phyloP scores from a whole-genome alignment of 768 basidiomycete species.

The Boletus huronensis region DNA sequence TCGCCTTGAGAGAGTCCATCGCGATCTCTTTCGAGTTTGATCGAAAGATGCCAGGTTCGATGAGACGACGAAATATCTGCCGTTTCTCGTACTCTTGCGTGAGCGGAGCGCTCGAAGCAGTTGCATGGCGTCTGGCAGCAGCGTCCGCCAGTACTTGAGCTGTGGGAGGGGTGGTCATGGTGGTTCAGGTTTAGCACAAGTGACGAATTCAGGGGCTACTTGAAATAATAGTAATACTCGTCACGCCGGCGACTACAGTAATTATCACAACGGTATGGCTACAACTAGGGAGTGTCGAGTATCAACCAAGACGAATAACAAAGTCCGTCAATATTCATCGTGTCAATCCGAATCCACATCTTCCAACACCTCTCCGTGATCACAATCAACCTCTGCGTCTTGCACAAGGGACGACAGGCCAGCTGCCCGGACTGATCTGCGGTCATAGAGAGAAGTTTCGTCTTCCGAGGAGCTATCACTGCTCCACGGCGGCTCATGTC shows the following conservation, averaged over 20 bases:
- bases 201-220: constrained; percentile 16
- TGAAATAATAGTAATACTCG: neutral
- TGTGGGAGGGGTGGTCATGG: constrained; percentile 16
- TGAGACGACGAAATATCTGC: constrained; percentile 68
- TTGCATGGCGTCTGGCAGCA: constrained; percentile 22
- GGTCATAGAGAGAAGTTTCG: constrained; percentile 23
- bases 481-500: constrained; percentile 46
- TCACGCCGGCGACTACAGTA: neutral
- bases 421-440: constrained; percentile 6
- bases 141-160: constrained; percentile 29
- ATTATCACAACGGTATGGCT: neutral
- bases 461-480: constrained; percentile 60
- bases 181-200: neutral
- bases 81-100: constrained; percentile 59
- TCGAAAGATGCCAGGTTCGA: constrained; percentile 75
- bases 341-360: constrained; percentile 23
- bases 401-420: constrained; percentile 5
- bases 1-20: constrained; percentile 60
- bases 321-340: neutral
- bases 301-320: neutral
- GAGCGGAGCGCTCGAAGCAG: constrained; percentile 9
- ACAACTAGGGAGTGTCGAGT: neutral
- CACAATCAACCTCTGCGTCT: constrained; percentile 15
- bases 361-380: constrained; percentile 17
- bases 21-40: constrained; percentile 64